Evolutionary conservation across 495 filamentous ascomycete genomes (phyloP).

Genomic region (Acidiella bohemica): DNA sequence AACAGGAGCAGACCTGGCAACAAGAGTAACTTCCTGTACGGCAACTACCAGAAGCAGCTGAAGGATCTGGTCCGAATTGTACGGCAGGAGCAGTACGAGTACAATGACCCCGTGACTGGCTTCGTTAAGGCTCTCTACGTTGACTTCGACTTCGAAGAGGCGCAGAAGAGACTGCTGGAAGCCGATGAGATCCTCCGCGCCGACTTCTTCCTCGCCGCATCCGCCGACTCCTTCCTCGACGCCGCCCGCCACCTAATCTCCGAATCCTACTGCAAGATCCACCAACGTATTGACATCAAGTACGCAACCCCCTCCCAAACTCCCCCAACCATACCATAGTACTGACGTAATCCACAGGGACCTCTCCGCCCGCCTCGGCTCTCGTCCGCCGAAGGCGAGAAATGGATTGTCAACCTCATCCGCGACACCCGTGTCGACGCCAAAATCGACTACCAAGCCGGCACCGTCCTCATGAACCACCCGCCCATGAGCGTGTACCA

Average conservation of each 20-base stretch:
- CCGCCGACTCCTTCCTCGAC: constrained; percentile 84
- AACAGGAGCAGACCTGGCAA: constrained; percentile 60
- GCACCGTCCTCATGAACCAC: constrained; percentile 98
- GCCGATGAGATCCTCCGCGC: constrained; percentile 83
- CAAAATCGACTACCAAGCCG: constrained; percentile 98
- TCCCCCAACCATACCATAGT: background rate
- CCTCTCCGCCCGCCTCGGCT: constrained; percentile 80
- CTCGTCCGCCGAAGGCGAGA: constrained; percentile 88
- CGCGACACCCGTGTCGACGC: constrained; percentile 93
- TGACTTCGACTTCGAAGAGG: constrained; percentile 98
- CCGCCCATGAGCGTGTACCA: constrained; percentile 96
- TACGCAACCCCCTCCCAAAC: constrained; percentile 27
- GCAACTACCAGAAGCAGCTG: constrained; percentile 89
- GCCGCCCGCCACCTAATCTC: constrained; percentile 90
- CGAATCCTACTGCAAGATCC: constrained; percentile 98
- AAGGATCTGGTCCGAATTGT: constrained; percentile 93
- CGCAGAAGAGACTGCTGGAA: constrained; percentile 77
- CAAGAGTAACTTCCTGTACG: constrained; percentile 23
- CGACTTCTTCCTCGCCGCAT: constrained; percentile 86
- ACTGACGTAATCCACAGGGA: constrained; percentile 41
- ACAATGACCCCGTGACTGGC: constrained; percentile 86
- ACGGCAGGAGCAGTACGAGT: constrained; percentile 94
- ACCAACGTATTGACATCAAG: constrained; percentile 94
- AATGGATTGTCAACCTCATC: constrained; percentile 99
- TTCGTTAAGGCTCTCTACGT: constrained; percentile 93